phyloP scores from a whole-genome alignment of 2,329 filamentous ascomycete genomes.

The Xylariales sp. region DNA sequence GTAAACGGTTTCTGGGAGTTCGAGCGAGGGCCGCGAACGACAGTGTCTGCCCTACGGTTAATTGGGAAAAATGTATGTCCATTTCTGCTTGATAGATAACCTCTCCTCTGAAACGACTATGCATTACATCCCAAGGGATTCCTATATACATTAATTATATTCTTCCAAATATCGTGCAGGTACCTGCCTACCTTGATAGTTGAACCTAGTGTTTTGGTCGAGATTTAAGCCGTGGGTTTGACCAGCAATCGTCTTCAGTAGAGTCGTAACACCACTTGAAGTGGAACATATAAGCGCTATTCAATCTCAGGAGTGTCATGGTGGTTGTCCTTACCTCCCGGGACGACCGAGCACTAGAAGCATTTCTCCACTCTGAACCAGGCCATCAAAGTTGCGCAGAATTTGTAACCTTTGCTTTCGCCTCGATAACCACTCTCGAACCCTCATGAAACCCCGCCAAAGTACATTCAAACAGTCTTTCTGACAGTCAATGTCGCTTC shows the following conservation, averaged over 20 bases:
- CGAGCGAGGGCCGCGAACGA: slow-evolving; percentile 58
- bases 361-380: slow-evolving; percentile 48
- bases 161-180: too few species aligned
- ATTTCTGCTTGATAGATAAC: slow-evolving; percentile 61
- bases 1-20: slow-evolving; percentile 56
- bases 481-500: slow-evolving; percentile 30
- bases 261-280: slow-evolving; percentile 52
- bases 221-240: slow-evolving; percentile 48
- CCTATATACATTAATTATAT: too few species aligned
- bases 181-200: slow-evolving; percentile 53
- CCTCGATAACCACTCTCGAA: slow-evolving; percentile 17
- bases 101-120: slow-evolving; percentile 44
- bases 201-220: slow-evolving; percentile 37
- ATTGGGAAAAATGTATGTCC: slow-evolving; percentile 60
- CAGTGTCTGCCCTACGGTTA: slow-evolving; percentile 61
- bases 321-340: slow-evolving; percentile 31
- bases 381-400: slow-evolving; percentile 44
- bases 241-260: slow-evolving; percentile 52
- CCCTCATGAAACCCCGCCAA: slow-evolving; percentile 16
- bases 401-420: slow-evolving; percentile 41
- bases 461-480: slow-evolving; percentile 28
- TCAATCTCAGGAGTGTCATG: too few species aligned
- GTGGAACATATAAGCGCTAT: too few species aligned
- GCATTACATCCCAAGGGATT: slow-evolving; percentile 29
- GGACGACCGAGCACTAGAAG: slow-evolving; percentile 40